phyloP scores from a whole-genome alignment of 1,139 yeast species.

The Chernovozyma aurita region DNA sequence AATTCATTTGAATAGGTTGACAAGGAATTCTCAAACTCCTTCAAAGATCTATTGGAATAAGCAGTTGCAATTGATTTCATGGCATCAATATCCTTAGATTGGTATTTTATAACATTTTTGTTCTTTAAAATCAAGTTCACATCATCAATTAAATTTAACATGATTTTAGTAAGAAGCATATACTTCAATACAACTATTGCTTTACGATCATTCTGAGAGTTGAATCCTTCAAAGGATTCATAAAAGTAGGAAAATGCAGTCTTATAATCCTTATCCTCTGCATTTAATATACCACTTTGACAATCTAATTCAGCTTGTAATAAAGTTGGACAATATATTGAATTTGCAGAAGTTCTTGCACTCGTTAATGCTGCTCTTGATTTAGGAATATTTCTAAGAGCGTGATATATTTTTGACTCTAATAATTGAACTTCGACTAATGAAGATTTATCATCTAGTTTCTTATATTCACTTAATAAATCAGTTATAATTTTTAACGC shows the following conservation, averaged over 20 bases:
- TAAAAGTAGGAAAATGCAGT: conserved; percentile 94
- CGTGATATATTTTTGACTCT: conserved; percentile 87
- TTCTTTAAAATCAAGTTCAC: conserved; percentile 71
- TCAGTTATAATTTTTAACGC: conserved; percentile 70
- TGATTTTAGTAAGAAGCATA: conserved; percentile 87
- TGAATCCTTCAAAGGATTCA: conserved; percentile 90
- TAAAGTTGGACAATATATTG: conserved; percentile 92
- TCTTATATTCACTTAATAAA: conserved; percentile 80
- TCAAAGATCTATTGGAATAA: conserved; percentile 81
- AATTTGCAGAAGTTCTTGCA: conserved; percentile 94
- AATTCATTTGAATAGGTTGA: conserved; percentile 69
- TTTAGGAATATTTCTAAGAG: conserved; percentile 88
- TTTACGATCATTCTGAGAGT: conserved; percentile 55
- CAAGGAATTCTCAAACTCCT: conserved; percentile 83
- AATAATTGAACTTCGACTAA: conserved; percentile 92
- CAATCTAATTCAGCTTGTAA: conserved; percentile 92
- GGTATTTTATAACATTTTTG: conserved; percentile 78
- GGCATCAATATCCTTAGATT: conserved; percentile 74
- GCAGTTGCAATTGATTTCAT: conserved; percentile 93
- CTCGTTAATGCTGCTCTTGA: conserved; percentile 90
- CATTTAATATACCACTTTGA: conserved; percentile 93
- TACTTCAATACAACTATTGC: conserved; percentile 83
- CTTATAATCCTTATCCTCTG: conserved; percentile 94
- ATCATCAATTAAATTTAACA: conserved; percentile 86
- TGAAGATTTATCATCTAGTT: conserved; percentile 91